Base-by-base conservation (phyloP, 176 grass and related monocot genomes). In the Canna indica region DNA sequence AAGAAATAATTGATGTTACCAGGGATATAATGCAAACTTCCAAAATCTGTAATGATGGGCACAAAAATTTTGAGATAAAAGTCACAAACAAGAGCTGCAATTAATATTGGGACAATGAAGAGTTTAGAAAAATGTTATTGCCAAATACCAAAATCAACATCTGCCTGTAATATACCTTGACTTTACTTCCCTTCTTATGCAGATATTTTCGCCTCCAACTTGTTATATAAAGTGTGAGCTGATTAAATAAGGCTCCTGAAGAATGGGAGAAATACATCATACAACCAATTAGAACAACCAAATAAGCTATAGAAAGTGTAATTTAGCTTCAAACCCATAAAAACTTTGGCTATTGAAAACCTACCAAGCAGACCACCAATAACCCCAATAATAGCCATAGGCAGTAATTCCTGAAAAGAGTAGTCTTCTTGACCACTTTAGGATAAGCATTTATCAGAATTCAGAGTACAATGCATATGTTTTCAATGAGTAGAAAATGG, bases 341-440 rank as follows among this genome's bases (percentile, higher is more conserved):
- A 30, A 62, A 32, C 4, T 32, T 62, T 62, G 60, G 67, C 22
- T 73, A 6, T 27, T 20, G 59, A 28, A 69, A 42, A 78, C 84
- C 73, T 70, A 92, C 94, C 94, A 73, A 97, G 86, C 80, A 97
- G 81, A 75, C 94, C 94, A 73, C 94, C 94, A 76, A 97, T 83
- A 81, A 97, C 86, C 71, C 94, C 94, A 80, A 97, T 97, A 85
- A 97, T 87, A 67, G 89, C 79, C 89, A 97, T 87, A 5, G 94
- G 94, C 53, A 97, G 74, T 74, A 97, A 50, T 84, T 97, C 94
- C 86, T 92, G 94, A 71, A 92, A 92, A 69, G 89, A 92, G 75
- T 97, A 97, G 79, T 92, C 94, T 85, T 97, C 94, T 87, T 97
- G 94, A 70, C 89, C 94, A 85, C 94, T 97, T 91, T 22, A 90